Evolutionary conservation across 139 green algal species (phyloP).

Genomic region (Coelastrella sp.): DNA sequence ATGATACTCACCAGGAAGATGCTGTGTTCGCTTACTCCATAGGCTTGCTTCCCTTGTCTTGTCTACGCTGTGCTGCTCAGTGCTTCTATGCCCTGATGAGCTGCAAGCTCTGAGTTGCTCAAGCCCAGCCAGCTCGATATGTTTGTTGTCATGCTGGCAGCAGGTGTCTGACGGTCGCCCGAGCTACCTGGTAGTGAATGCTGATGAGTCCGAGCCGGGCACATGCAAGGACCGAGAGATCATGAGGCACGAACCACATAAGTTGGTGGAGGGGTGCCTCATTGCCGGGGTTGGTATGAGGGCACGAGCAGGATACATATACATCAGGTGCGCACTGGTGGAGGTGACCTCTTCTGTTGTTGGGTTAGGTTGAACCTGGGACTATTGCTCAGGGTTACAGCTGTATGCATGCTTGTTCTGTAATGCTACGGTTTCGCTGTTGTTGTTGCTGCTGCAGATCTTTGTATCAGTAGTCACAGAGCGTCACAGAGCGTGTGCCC

Average conservation of each 20-base stretch:
- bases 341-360: too few species aligned
- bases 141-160: background rate
- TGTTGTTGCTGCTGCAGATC: background rate
- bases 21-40: too few species aligned
- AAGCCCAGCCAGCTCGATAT: background rate
- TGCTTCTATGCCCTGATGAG: too few species aligned
- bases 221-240: constrained; percentile 99
- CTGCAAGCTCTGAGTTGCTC: background rate
- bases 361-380: too few species aligned
- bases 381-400: too few species aligned
- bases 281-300: constrained; percentile 93
- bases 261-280: constrained; percentile 98
- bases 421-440: background rate
- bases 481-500: too few species aligned
- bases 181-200: constrained; percentile 98
- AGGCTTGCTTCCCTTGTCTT: too few species aligned
- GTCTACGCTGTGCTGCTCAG: too few species aligned
- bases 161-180: constrained; percentile 91
- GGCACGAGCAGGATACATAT: constrained; percentile 95
- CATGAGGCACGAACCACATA: constrained; percentile 97
- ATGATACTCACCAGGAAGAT: too few species aligned
- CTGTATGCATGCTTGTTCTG: too few species aligned
- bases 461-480: background rate
- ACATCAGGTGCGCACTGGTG: constrained; percentile 93
- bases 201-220: constrained; percentile 97